A percentile compares a stretch with the other conserved stretches of the same genome.
phyloP scores from a whole-genome alignment of 805 yeast species.

The Pichia gijzeniarum region DNA sequence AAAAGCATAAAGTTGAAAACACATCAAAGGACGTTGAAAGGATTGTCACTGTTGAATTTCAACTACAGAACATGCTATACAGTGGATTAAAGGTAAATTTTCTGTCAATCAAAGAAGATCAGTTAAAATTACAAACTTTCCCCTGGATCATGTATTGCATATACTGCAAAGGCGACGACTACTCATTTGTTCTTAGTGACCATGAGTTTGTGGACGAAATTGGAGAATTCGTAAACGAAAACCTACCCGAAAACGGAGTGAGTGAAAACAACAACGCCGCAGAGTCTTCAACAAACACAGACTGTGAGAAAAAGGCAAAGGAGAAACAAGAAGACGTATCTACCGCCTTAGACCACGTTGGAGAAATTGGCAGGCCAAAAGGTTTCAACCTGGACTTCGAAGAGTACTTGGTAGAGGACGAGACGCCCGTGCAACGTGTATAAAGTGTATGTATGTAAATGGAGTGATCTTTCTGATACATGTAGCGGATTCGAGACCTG shows the following conservation, averaged over 20 bases:
- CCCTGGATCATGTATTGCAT: conserved; percentile 72
- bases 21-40: conserved; percentile 14
- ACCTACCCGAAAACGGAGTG: neutral
- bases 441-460: too few species aligned
- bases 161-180: conserved; percentile 27
- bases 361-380: neutral
- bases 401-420: conserved; percentile 24
- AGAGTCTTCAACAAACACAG: too few species aligned
- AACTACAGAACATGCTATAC: conserved; percentile 56
- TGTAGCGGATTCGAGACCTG: too few species aligned
- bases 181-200: conserved; percentile 23
- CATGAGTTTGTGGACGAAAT: conserved; percentile 20
- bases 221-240: conserved; percentile 1
- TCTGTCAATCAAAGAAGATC: conserved; percentile 58
- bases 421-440: neutral
- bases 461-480: too few species aligned
- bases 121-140: conserved; percentile 50
- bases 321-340: conserved; percentile 6
- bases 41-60: conserved; percentile 34
- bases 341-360: conserved; percentile 11
- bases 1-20: conserved; percentile 23
- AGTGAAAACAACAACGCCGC: too few species aligned
- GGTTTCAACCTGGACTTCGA: conserved; percentile 16
- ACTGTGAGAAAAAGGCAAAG: neutral
- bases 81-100: conserved; percentile 65